Percentiles rank a stretch among this genome's conserved stretches.
Evolutionary conservation across 345 rosid genomes (phyloP).

Genomic region (Salix suchowensis): DNA sequence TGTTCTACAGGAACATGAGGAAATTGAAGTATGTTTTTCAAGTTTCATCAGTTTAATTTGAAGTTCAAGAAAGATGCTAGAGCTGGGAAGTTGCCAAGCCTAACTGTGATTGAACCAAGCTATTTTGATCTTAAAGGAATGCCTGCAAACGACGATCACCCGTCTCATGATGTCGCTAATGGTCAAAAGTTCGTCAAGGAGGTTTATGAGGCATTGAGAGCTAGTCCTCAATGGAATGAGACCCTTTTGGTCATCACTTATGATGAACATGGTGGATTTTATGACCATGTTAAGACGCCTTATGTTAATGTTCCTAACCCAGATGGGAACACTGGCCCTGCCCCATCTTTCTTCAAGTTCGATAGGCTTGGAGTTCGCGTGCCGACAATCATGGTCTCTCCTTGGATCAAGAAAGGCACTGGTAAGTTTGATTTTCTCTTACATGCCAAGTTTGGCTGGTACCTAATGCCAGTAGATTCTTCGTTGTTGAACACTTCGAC

Average conservation of each 20-base stretch:
- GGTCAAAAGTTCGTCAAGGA: conserved; percentile 81
- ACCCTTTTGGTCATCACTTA: conserved; percentile 79
- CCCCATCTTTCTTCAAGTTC: conserved; percentile 86
- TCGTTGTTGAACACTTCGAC: background rate
- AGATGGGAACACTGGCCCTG: conserved; percentile 88
- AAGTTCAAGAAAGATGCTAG: conserved; percentile 67
- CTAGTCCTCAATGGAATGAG: conserved; percentile 93
- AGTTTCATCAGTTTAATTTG: conserved; percentile 59
- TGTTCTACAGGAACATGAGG: conserved; percentile 84
- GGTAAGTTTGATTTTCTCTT: conserved; percentile 36
- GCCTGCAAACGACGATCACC: conserved; percentile 93
- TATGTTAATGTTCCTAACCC: conserved; percentile 70
- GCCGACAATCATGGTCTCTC: conserved; percentile 88
- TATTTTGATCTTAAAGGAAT: conserved; percentile 65
- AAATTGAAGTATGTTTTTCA: conserved; percentile 63
- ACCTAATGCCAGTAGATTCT: background rate
- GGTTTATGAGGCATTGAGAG: conserved; percentile 79
- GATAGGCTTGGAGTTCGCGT: conserved; percentile 92
- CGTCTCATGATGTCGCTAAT: conserved; percentile 84
- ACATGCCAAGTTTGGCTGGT: background rate
- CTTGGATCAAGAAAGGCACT: conserved; percentile 94
- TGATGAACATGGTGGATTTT: conserved; percentile 96
- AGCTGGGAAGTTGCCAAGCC: conserved; percentile 64
- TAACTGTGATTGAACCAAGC: conserved; percentile 83
- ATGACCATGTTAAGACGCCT: conserved; percentile 89